Evolutionary conservation across 2,329 filamentous ascomycete genomes (phyloP), one percentile per base, ranked within the genome.

Genomic region (Biscogniauxia marginata): DNA sequence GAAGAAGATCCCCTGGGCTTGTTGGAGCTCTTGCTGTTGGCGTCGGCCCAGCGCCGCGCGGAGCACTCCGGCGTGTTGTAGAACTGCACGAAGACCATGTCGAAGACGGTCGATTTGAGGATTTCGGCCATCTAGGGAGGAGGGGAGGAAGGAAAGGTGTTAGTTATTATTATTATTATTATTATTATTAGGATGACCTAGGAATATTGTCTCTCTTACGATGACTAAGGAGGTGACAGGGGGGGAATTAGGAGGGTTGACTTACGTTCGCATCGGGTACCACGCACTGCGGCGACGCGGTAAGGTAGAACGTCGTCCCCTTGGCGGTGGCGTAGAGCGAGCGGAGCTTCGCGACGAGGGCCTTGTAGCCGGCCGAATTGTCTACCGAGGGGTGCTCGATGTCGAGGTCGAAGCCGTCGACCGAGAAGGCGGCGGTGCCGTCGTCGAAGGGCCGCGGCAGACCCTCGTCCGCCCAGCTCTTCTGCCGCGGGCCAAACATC

Each of bases 21-120:
- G 45, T 58, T 60, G 49, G 61, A 58, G 4, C 52, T 2, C 16
- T 56, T 54, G 8, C 64, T 34, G 57, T 74, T 70, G 20, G 67
- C 65, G 39, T 70, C 65, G 46, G 59, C 65, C 67, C 68, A 70
- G 11, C 57, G 50, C 9, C 62, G 62, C 1, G 69, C 67, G 13
- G 63, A 63, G 65, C 77, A 80, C 16, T 56, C 61, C 4, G 64
- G 61, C 58, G 79, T 80, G 70, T 80, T 79, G 71, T 79, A 81
- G 67, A 79, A 81, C 68, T 80, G 78, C 53, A 81, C 65, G 67
- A 80, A 80, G 20, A 78, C 65, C 21, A 74, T 70, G 30, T 77
- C 75, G 58, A 81, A 76, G 46, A 55, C 39, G 45, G 57, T 56
- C 3, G 63, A 44, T 19, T 52, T 30, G 7, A 71, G 61, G 11